Evolutionary conservation across 148 eudicot genomes (phyloP).

Genomic region (Linanthus parryae): DNA sequence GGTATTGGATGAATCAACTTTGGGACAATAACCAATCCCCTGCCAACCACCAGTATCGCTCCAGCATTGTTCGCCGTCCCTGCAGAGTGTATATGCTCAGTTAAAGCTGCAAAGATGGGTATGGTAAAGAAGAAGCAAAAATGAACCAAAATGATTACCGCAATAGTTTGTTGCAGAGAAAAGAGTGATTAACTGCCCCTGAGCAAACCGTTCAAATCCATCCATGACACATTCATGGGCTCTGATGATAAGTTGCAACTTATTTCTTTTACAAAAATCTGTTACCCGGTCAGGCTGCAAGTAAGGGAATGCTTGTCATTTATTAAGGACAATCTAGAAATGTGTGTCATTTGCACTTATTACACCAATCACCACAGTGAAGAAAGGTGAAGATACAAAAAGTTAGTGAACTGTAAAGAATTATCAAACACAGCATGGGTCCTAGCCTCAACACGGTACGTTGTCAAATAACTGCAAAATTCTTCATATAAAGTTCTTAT

Average conservation of each 20-base stretch:
- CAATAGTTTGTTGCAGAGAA: conserved; percentile 98
- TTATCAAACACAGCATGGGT: no score
- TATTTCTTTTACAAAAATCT: conserved; percentile 90
- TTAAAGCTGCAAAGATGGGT: conserved; percentile 12
- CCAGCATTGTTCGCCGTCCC: conserved; percentile 99
- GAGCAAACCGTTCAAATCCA: conserved; percentile 97
- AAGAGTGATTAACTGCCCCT: conserved; percentile 94
- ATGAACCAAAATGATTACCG: conserved; percentile 32
- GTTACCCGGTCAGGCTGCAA: conserved; percentile 95
- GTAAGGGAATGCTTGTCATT: background rate
- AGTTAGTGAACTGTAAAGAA: no score
- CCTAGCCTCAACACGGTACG: no score
- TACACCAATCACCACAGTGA: no score
- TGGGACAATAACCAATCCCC: conserved; percentile 94
- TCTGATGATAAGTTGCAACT: conserved; percentile 85
- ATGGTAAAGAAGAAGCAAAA: background rate
- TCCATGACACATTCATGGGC: conserved; percentile 99
- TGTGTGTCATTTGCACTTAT: no score
- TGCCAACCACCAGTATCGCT: conserved; percentile 91
- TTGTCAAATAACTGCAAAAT: no score
- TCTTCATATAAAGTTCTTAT: no score
- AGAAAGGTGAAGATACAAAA: background rate
- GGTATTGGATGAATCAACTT: conserved; percentile 96
- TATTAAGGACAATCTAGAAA: no score
- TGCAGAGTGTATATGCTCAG: conserved; percentile 18